Conservation (phyloP, 192 early-diverging fungal species). For the Gaertneriomyces sp. region DNA sequence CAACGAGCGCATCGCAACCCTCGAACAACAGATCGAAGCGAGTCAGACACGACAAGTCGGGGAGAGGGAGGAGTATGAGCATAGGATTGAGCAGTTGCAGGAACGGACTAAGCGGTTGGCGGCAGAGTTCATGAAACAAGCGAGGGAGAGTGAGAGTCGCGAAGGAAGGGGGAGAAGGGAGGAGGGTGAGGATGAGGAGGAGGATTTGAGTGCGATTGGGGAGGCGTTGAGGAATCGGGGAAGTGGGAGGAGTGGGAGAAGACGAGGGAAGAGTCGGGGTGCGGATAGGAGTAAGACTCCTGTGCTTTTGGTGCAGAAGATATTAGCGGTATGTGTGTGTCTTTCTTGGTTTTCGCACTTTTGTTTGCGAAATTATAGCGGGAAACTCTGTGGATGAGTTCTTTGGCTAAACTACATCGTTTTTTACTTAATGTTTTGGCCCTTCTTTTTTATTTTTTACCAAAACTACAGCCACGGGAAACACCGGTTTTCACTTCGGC, state of each 20-base stretch:
- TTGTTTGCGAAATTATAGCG: no score
- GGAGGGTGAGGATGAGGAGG: neutral
- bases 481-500: neutral
- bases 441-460: neutral
- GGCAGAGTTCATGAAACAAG: slow-evolving; percentile 35
- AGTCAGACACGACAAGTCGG: slow-evolving; percentile 25
- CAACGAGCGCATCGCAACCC: slow-evolving; percentile 29
- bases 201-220: slow-evolving; percentile 8
- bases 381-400: no score
- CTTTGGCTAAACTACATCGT: no score
- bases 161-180: neutral
- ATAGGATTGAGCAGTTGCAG: slow-evolving; percentile 26
- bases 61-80: slow-evolving; percentile 32
- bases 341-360: no score
- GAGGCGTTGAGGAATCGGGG: slow-evolving; percentile 32
- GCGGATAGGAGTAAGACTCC: slow-evolving; percentile 19
- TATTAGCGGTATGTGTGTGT: slow-evolving; percentile 16
- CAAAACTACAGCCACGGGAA: neutral
- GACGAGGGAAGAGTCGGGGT: slow-evolving; percentile 9
- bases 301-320: slow-evolving; percentile 6
- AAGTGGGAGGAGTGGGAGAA: slow-evolving; percentile 4
- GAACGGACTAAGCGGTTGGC: slow-evolving; percentile 46
- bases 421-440: neutral
- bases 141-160: slow-evolving; percentile 18
- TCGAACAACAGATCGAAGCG: slow-evolving; percentile 34